Conservation (phyloP, 1,284 basidiomycete genomes). For the Moesziomyces globuligerus region DNA sequence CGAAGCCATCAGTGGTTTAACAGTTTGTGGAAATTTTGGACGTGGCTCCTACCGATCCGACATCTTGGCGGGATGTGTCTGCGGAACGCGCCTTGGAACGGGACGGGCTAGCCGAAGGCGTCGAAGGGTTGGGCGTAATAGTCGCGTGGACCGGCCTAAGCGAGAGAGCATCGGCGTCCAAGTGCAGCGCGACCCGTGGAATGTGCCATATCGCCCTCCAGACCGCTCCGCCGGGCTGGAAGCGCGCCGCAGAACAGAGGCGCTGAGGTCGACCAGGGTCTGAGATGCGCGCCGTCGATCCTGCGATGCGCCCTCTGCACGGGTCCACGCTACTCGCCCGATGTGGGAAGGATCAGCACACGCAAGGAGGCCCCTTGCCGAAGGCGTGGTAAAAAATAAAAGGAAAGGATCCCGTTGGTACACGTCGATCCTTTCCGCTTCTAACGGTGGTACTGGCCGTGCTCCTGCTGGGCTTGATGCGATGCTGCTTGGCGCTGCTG, state of each 20-base stretch:
- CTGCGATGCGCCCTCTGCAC: too few species aligned
- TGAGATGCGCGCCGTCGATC: background rate
- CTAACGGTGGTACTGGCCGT: too few species aligned
- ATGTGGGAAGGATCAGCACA: conserved; percentile 3
- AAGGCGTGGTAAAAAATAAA: conserved; percentile 14
- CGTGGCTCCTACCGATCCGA: too few species aligned
- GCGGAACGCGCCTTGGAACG: too few species aligned
- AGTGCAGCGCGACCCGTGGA: background rate
- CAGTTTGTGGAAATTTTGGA: too few species aligned
- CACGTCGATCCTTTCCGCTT: too few species aligned
- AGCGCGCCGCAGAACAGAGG: background rate
- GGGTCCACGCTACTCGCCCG: background rate
- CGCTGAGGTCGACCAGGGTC: too few species aligned
- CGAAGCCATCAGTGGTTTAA: background rate
- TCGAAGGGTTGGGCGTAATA: background rate
- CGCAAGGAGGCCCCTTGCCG: conserved; percentile 30
- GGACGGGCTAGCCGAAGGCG: background rate
- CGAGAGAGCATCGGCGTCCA: background rate
- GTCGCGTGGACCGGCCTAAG: background rate
- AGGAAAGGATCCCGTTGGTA: too few species aligned
- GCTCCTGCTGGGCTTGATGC: too few species aligned
- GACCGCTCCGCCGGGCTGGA: too few species aligned
- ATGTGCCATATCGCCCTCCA: background rate
- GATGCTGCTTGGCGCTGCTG: too few species aligned
- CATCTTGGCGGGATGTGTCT: too few species aligned